These are phyloP conservation scores for Plantago major DNA, from an alignment of 257 asterid genomes.

Conservation along the genomic window DNA sequence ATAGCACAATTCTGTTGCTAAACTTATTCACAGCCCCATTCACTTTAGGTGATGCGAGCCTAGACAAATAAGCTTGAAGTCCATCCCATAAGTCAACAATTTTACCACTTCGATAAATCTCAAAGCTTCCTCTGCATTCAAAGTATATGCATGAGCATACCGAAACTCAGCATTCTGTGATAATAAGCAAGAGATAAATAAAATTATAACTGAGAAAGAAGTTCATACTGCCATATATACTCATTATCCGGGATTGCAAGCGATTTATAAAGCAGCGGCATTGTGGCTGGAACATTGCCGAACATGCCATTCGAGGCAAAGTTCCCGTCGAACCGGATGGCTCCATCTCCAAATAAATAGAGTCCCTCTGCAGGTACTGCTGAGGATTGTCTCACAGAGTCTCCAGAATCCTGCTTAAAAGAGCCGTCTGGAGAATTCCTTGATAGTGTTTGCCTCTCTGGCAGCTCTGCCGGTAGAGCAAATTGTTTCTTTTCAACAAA, in stretches of 20 bases:
- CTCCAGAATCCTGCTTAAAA: conserved; percentile 34
- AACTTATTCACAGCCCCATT: conserved; percentile 54
- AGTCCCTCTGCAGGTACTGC: conserved; percentile 35
- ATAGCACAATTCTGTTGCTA: conserved; percentile 44
- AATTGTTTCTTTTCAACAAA: conserved; percentile 35
- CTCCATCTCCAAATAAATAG: conserved; percentile 38
- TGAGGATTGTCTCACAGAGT: conserved; percentile 31
- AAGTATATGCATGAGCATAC: conserved; percentile 19
- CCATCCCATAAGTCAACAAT: conserved; percentile 53
- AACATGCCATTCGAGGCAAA: conserved; percentile 31
- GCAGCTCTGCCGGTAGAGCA: conserved; percentile 33
- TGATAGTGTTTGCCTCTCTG: conserved; percentile 34
- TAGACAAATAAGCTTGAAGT: conserved; percentile 81
- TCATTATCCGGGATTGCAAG: conserved; percentile 70
- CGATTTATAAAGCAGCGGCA: conserved; percentile 37
- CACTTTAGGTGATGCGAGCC: conserved; percentile 70
- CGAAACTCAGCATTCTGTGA: conserved; percentile 11
- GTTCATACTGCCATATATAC: conserved; percentile 79
- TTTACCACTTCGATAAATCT: conserved; percentile 52
- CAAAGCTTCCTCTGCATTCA: conserved; percentile 76
- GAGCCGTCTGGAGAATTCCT: conserved; percentile 31
- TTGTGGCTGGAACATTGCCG: conserved; percentile 34
- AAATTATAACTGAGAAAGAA: conserved; percentile 19
- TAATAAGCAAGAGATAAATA: conserved; percentile 12
- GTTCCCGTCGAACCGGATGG: conserved; percentile 23